Evolutionary conservation across 441 rosid genomes (phyloP).

Genomic region (Lepidium campestre): DNA sequence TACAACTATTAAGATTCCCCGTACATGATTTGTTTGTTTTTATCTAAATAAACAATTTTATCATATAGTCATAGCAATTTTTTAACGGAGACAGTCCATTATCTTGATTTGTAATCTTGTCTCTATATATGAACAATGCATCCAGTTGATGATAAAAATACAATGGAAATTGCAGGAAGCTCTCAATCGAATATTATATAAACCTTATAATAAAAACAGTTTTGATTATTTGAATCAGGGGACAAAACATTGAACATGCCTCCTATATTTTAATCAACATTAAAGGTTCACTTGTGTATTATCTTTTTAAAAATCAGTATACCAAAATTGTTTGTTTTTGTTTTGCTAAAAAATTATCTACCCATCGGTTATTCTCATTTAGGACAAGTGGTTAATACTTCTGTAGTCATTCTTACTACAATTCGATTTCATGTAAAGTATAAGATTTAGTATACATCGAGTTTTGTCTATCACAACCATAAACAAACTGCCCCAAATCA

Average conservation of each 20-base stretch:
- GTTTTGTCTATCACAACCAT: too few species aligned
- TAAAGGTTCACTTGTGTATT: background rate
- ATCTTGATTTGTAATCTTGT: conserved; percentile 11
- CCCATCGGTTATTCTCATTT: too few species aligned
- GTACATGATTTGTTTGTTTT: background rate
- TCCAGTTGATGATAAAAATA: conserved; percentile 12
- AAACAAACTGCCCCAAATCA: too few species aligned
- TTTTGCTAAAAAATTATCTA: too few species aligned
- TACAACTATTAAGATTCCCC: conserved; percentile 15
- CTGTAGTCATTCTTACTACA: too few species aligned
- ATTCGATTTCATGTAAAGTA: too few species aligned
- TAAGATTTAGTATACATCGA: too few species aligned
- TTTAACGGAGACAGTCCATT: background rate
- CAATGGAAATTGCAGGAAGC: conserved; percentile 14
- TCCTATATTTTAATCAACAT: background rate
- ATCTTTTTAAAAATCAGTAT: too few species aligned
- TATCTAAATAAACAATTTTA: background rate
- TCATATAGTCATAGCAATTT: background rate
- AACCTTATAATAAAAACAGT: background rate
- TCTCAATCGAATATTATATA: background rate
- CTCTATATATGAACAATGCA: background rate
- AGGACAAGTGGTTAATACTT: too few species aligned
- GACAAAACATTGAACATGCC: conserved; percentile 13
- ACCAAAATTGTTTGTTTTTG: too few species aligned
- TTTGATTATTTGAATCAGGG: background rate